These are phyloP conservation scores for Cudoniella acicularis DNA, from an alignment of 495 filamentous ascomycete species.

Conservation along the genomic window DNA sequence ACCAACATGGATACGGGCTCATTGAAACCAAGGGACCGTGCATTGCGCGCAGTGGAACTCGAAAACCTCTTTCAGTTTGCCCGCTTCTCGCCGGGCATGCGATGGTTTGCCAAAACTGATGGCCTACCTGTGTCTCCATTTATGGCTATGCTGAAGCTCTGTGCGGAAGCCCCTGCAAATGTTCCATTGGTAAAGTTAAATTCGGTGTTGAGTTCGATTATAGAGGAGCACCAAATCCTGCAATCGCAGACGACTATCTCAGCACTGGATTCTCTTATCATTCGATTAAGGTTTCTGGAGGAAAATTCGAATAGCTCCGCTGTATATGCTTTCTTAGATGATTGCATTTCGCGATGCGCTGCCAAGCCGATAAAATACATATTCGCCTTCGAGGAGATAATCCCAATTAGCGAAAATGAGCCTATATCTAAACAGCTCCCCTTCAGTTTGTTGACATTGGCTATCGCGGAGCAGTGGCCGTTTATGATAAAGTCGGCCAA, in stretches of 20 bases:
- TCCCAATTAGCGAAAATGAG: slow-evolving; percentile 19
- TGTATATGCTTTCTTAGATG: slow-evolving; percentile 69
- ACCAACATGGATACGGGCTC: slow-evolving; percentile 41
- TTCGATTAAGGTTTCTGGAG: slow-evolving; percentile 36
- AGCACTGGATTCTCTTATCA: slow-evolving; percentile 51
- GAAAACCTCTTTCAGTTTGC: slow-evolving; percentile 76
- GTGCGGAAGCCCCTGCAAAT: slow-evolving; percentile 39
- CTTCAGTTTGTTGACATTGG: slow-evolving; percentile 54
- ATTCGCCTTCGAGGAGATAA: slow-evolving; percentile 38
- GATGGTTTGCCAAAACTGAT: slow-evolving; percentile 65
- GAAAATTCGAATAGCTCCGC: slow-evolving; percentile 16
- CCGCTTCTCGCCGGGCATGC: slow-evolving; percentile 70
- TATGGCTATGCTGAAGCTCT: slow-evolving; percentile 55
- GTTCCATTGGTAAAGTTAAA: slow-evolving; percentile 40
- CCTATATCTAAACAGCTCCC: slow-evolving; percentile 15
- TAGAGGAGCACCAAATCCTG: slow-evolving; percentile 46
- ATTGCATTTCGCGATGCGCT: slow-evolving; percentile 66
- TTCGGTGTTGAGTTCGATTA: slow-evolving; percentile 44
- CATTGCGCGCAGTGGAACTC: slow-evolving; percentile 60
- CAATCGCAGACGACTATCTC: slow-evolving; percentile 36
- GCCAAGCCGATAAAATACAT: slow-evolving; percentile 74
- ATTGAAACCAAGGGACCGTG: slow-evolving; percentile 42
- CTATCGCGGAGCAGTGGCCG: slow-evolving; percentile 72
- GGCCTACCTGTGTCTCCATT: slow-evolving; percentile 56
- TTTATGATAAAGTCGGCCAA: slow-evolving; percentile 55